phyloP scores from a whole-genome alignment of 106 monocot species.

The Xerophyta viscosa region DNA sequence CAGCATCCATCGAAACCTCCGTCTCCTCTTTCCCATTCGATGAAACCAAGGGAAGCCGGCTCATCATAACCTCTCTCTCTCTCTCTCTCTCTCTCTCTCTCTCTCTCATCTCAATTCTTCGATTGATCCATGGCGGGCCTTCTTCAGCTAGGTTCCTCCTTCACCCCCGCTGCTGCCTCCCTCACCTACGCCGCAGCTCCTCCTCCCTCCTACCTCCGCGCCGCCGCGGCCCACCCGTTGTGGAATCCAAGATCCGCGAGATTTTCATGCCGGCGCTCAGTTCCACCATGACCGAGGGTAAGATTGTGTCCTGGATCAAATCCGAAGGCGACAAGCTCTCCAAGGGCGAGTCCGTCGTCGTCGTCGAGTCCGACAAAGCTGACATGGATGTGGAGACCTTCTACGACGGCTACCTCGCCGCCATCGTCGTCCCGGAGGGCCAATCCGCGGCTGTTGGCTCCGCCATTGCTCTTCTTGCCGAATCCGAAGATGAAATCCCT shows the following conservation, averaged over 20 bases:
- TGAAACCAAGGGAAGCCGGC: too few species aligned
- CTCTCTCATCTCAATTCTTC: not conserved
- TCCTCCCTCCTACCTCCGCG: not conserved
- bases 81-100: conserved; percentile 2
- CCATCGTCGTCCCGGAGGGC: not conserved
- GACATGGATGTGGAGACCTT: conserved; percentile 5
- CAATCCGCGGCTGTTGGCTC: not conserved
- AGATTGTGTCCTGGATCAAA: conserved; percentile 96
- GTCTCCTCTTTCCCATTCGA: too few species aligned
- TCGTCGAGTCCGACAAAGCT: conserved; percentile 1
- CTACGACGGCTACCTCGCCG: not conserved
- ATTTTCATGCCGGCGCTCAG: conserved; percentile 99
- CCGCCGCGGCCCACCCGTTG: not conserved
- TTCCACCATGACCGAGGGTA: conserved; percentile 99
- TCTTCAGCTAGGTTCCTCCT: not conserved
- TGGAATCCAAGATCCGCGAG: conserved; percentile 93
- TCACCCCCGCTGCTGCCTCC: not conserved
- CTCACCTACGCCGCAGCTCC: not conserved
- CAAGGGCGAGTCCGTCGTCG: conserved; percentile 11
- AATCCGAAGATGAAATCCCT: not conserved
- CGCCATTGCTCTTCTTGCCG: not conserved
- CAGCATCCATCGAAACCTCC: too few species aligned
- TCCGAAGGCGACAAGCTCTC: conserved; percentile 52
- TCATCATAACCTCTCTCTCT: too few species aligned
- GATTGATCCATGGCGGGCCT: not conserved